Evolutionary conservation across 495 filamentous ascomycete species (phyloP).

Genomic region (Penicillium fimorum): DNA sequence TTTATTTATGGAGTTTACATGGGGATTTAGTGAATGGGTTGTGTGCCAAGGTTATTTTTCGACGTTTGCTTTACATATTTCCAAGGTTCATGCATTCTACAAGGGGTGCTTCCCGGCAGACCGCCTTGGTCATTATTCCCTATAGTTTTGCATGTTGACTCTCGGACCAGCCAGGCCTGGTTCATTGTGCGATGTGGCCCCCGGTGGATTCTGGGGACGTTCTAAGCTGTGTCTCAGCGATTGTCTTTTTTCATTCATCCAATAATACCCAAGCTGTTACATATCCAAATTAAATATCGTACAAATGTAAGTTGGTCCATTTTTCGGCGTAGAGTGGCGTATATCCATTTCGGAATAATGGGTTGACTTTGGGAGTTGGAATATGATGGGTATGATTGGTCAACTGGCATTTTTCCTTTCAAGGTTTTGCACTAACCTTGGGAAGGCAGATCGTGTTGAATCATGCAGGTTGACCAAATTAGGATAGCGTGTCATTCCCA

Average conservation of each 20-base stretch:
- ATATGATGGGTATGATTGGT: not conserved
- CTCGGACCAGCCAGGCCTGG: conserved; percentile 9
- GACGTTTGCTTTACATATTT: conserved; percentile 15
- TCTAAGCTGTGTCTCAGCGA: conserved; percentile 50
- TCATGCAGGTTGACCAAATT: conserved; percentile 1
- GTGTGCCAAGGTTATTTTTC: conserved; percentile 7
- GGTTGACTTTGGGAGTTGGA: not conserved
- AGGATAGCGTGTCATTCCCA: conserved; percentile 7
- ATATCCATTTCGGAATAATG: not conserved
- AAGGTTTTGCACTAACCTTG: not conserved
- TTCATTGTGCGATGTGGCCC: conserved; percentile 9
- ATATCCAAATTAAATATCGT: conserved; percentile 1
- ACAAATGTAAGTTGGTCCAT: not conserved
- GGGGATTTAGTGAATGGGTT: conserved; percentile 7
- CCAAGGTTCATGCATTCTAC: conserved; percentile 2
- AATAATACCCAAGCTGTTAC: conserved; percentile 34
- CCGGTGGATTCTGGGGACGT: conserved; percentile 34
- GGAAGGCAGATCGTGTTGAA: conserved; percentile 4
- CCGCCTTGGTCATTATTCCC: conserved; percentile 5
- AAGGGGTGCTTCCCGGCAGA: conserved; percentile 1
- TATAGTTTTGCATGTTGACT: conserved; percentile 15
- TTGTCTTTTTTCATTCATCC: conserved; percentile 30
- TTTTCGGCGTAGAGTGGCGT: not conserved
- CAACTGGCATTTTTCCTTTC: not conserved
- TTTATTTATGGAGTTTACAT: not conserved